Evolutionary conservation across 164 flowering plant species (phyloP).

Genomic region (Amborella trichopoda): DNA sequence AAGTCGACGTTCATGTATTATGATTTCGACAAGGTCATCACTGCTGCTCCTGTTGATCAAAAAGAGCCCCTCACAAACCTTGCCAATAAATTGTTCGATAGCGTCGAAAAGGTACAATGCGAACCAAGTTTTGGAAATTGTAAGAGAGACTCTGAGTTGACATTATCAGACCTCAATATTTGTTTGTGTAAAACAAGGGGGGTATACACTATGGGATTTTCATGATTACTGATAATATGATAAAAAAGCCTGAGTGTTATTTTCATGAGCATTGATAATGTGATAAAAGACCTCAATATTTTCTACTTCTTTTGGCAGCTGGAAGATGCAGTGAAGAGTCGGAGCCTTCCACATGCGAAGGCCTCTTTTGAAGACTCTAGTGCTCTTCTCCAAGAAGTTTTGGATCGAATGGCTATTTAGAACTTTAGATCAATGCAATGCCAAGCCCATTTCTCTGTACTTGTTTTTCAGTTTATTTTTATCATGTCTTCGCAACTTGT

Average conservation of each 20-base stretch:
- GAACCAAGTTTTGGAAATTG: not conserved
- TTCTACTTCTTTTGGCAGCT: constrained; percentile 31
- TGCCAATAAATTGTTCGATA: constrained; percentile 73
- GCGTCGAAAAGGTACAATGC: constrained; percentile 54
- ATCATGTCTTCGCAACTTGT: too few relatives aligned
- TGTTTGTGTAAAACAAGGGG: not conserved
- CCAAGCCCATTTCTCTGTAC: too few relatives aligned
- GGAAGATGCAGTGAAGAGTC: constrained; percentile 44
- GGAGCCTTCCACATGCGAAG: constrained; percentile 29
- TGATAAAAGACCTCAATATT: not conserved
- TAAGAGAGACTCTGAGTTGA: not conserved
- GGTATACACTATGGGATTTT: too few relatives aligned
- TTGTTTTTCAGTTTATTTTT: too few relatives aligned
- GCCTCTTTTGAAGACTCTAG: constrained; percentile 43
- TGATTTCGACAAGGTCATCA: constrained; percentile 73
- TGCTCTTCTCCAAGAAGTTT: constrained; percentile 55
- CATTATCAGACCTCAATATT: not conserved
- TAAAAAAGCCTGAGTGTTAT: too few relatives aligned
- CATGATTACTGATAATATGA: not conserved
- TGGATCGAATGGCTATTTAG: constrained; percentile 54
- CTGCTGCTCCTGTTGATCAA: constrained; percentile 49
- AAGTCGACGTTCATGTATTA: constrained; percentile 77
- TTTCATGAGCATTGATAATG: not conserved
- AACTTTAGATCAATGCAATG: too few relatives aligned
- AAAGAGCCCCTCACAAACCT: constrained; percentile 59